Conservation (phyloP, 371 early-diverging fungal species). For the Actinomucor elegans region DNA sequence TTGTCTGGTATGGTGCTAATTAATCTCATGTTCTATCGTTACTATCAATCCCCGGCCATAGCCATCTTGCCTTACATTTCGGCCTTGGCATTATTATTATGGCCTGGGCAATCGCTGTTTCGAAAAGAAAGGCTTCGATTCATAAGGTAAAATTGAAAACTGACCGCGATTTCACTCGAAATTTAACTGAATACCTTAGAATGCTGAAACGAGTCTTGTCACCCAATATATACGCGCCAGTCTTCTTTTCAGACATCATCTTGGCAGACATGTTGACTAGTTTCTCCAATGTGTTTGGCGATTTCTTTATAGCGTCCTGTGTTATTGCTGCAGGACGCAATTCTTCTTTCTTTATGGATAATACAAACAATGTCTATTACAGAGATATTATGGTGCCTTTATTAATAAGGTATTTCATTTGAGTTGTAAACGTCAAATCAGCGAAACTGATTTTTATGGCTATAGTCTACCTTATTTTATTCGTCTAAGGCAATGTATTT, state of each 20-base stretch:
- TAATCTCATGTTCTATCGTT: constrained; percentile 27
- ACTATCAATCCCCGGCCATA: constrained; percentile 23
- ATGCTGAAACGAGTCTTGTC: constrained; percentile 43
- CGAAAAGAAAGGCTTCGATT: constrained; percentile 64
- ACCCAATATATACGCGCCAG: constrained; percentile 54
- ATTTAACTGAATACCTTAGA: no score
- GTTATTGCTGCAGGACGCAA: constrained; percentile 42
- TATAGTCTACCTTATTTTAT: constrained; percentile 79
- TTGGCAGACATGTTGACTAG: constrained; percentile 93
- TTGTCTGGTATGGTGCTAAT: constrained; percentile 31
- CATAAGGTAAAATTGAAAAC: constrained; percentile 44
- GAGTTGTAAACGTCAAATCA: not conserved
- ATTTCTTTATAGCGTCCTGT: constrained; percentile 65
- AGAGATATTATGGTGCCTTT: constrained; percentile 56
- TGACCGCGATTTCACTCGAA: not conserved
- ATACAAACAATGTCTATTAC: constrained; percentile 39
- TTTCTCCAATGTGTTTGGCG: constrained; percentile 86
- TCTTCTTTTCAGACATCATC: constrained; percentile 82
- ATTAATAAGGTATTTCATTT: constrained; percentile 52
- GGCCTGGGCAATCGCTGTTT: constrained; percentile 58
- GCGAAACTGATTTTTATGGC: not conserved
- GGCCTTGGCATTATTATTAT: constrained; percentile 46
- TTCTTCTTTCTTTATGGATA: constrained; percentile 29
- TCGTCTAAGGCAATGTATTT: constrained; percentile 83
- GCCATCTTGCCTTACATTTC: constrained; percentile 57